phyloP scores from a whole-genome alignment of 2,329 filamentous ascomycete genomes.

The Microcyclospora tardicrescens region DNA sequence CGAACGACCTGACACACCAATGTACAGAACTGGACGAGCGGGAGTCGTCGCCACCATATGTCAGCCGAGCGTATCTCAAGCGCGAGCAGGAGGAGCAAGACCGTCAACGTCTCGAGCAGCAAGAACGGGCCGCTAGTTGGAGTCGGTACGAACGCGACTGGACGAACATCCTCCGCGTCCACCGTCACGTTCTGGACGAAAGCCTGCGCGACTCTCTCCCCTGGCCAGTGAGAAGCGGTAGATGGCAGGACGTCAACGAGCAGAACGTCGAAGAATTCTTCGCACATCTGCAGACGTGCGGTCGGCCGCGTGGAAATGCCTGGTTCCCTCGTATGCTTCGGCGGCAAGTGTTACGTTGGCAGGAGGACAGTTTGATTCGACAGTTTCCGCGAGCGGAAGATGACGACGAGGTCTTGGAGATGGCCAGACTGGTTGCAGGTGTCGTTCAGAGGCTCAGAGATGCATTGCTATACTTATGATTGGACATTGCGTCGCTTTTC shows the following conservation, averaged over 20 bases:
- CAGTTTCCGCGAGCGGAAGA: background rate
- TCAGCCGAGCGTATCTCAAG: too few relatives aligned
- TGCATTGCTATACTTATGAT: too few relatives aligned
- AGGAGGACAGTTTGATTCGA: conserved; percentile 1
- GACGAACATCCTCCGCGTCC: background rate
- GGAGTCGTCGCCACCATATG: too few relatives aligned
- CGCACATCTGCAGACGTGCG: background rate
- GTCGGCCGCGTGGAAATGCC: background rate
- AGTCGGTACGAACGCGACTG: too few relatives aligned
- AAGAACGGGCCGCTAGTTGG: too few relatives aligned
- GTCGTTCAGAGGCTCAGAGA: background rate
- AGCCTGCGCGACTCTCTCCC: conserved; percentile 1
- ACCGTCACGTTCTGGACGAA: conserved; percentile 3
- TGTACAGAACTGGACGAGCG: too few relatives aligned
- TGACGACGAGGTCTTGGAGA: background rate
- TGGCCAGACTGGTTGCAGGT: background rate
- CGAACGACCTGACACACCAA: too few relatives aligned
- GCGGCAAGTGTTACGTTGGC: conserved; percentile 1
- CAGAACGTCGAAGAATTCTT: conserved; percentile 2
- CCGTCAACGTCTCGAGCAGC: too few relatives aligned
- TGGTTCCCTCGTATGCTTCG: conserved; percentile 1
- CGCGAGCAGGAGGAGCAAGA: too few relatives aligned
- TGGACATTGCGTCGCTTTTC: too few relatives aligned
- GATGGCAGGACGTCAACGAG: conserved; percentile 3
- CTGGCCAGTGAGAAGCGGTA: conserved; percentile 3